Conservation (phyloP, 345 rosid genomes). For the Linum trigynum region DNA sequence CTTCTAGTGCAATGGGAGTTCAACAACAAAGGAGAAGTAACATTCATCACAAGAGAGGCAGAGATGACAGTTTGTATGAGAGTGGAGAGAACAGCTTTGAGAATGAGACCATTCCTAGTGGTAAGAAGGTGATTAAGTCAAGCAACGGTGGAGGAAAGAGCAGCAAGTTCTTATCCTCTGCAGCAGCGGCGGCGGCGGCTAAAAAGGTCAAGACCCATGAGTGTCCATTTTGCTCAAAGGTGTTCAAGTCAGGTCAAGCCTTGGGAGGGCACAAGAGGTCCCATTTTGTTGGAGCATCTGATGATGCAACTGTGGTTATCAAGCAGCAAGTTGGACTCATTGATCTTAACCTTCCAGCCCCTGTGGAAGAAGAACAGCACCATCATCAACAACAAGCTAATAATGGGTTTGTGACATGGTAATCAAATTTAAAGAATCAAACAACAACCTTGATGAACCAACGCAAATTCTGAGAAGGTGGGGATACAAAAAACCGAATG, state of each 20-base stretch:
- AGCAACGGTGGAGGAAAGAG: conserved; percentile 16
- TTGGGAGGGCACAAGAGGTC: conserved; percentile 97
- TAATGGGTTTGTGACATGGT: conserved; percentile 30
- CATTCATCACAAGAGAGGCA: no score
- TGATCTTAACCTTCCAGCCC: conserved; percentile 90
- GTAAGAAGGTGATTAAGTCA: conserved; percentile 13
- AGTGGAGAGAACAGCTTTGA: no score
- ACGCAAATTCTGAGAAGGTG: no score
- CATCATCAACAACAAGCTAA: neutral
- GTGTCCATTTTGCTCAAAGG: conserved; percentile 82
- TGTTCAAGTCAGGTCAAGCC: conserved; percentile 89
- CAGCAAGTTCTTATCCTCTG: neutral
- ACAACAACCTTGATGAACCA: no score
- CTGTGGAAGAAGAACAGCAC: conserved; percentile 35
- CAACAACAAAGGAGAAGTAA: no score
- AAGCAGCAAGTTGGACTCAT: conserved; percentile 31
- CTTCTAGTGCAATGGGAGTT: no score
- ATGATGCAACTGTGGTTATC: conserved; percentile 45
- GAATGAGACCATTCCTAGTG: neutral
- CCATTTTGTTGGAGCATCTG: conserved; percentile 63
- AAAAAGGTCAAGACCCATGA: conserved; percentile 62
- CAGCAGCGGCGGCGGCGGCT: conserved; percentile 21
- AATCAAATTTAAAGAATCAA: conserved; percentile 1
- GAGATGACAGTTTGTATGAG: no score
- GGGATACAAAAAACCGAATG: no score